Evolutionary conservation across 768 basidiomycete genomes (phyloP), one percentile per base, ranked within the genome.

Genomic region (Suillus subaureus): DNA sequence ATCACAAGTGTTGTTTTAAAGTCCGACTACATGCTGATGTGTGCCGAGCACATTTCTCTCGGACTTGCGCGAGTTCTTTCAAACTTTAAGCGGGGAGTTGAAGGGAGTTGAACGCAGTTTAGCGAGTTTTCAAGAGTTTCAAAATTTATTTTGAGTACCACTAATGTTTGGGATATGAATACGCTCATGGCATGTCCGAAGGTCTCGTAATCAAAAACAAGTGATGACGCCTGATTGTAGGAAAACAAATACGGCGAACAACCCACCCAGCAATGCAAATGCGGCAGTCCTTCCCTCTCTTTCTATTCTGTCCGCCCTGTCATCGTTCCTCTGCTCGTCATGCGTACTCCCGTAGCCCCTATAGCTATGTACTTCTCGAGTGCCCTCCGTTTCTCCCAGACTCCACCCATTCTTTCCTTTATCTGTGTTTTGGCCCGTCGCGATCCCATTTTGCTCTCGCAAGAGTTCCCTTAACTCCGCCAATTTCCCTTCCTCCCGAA

Each of bases 221-320:
- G 11, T 60, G 39, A 60, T 28, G 58, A 60, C 18, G 18, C 40
- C 58, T 28, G 58, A 60, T 21, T 60, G 58, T 31, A 60, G 40
- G 58, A 42, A 40, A 28, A 60, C 12, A 42, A 60, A 60, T 13
- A 60, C 58, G 6, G 40, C 58, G 31, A 60, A 60, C 40, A 60
- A 60, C 6, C 58, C 58, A 28, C 58, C 58, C 18, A 60, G 40
- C 21, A 60, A 60, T 18, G 40, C 58, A 13, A 60, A 42, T 15
- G 58, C 40, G 12, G 58, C 58, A 42, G 58, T 60, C 40, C 58
- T 60, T 26, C 58, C 58, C 28, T 60, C 58, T 42, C 58, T 26
- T 60, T 21, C 40, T 31, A 60, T 21, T 21, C 40, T 60, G 39
- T 60, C 58, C 21, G 40, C 6, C 23, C 26, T 42, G 11, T 42